phyloP scores from a whole-genome alignment of 768 basidiomycete species.

The Auriculariales sp. region DNA sequence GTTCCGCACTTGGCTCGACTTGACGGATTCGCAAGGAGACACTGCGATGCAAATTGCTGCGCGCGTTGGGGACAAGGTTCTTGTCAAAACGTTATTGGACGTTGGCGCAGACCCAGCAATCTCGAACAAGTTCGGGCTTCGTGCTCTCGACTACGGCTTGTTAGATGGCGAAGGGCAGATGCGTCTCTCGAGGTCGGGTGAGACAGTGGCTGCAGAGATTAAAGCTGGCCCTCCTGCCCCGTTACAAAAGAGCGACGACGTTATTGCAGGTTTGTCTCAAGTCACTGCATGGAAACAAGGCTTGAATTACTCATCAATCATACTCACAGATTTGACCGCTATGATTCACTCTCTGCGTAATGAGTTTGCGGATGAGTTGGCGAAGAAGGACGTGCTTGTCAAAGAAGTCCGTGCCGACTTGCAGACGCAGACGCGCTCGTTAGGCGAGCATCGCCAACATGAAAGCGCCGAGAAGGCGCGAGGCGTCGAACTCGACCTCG shows the following conservation, averaged over 20 bases:
- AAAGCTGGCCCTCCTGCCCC: constrained; percentile 63
- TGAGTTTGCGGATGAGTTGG: constrained; percentile 75
- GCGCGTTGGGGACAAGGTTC: constrained; percentile 74
- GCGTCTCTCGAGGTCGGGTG: constrained; percentile 37
- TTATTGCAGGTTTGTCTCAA: constrained; percentile 46
- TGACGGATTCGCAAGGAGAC: constrained; percentile 91
- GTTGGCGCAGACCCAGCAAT: constrained; percentile 83
- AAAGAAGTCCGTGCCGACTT: constrained; percentile 79
- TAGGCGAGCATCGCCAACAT: constrained; percentile 81
- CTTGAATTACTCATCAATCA: background rate
- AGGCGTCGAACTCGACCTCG: constrained; percentile 67
- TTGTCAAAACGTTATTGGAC: constrained; percentile 78
- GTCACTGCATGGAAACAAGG: background rate
- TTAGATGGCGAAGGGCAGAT: constrained; percentile 59
- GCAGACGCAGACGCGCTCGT: constrained; percentile 75
- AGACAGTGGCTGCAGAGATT: constrained; percentile 65
- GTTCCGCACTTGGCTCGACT: constrained; percentile 69
- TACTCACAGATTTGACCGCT: constrained; percentile 57
- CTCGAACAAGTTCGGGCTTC: constrained; percentile 84
- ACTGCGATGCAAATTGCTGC: constrained; percentile 94
- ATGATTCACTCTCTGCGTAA: constrained; percentile 69
- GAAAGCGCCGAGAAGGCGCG: constrained; percentile 61
- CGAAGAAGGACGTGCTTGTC: constrained; percentile 74
- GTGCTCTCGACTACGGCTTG: constrained; percentile 90
- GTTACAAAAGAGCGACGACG: constrained; percentile 78